A percentile compares a stretch with the other conserved stretches of the same genome.
Conservation (phyloP, 2,329 filamentous ascomycete genomes). For the Lasiodiplodia hormozganensis region DNA sequence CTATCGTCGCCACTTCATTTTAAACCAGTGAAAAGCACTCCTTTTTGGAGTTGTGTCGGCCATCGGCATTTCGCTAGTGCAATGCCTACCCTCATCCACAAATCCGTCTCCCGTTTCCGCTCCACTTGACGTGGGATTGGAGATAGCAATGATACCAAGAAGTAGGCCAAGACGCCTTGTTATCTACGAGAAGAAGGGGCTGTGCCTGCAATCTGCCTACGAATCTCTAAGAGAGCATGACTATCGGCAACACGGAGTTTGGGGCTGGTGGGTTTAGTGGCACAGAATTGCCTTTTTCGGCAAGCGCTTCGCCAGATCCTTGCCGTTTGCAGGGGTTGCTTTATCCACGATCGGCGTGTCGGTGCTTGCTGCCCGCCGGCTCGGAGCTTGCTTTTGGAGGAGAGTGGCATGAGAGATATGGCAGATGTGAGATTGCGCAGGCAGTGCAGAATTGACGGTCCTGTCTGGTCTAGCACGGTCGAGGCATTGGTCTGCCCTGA, state of each 20-base stretch:
- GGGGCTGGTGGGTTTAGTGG: neutral
- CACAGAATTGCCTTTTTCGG: conserved; percentile 13
- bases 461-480: too few relatives aligned
- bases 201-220: neutral
- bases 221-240: neutral
- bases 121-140: too few relatives aligned
- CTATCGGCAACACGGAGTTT: neutral
- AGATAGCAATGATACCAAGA: too few relatives aligned
- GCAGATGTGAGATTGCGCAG: neutral
- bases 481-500: too few relatives aligned
- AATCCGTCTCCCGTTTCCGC: too few relatives aligned
- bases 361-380: neutral
- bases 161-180: neutral
- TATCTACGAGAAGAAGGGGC: neutral
- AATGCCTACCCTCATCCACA: too few relatives aligned
- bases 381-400: neutral
- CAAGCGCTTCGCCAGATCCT: conserved; percentile 2
- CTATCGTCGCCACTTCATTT: too few relatives aligned
- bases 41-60: too few relatives aligned
- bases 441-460: neutral
- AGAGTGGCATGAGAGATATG: neutral
- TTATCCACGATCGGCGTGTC: neutral
- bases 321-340: conserved; percentile 1
- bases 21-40: accelerated
- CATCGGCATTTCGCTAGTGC: too few relatives aligned